Percentiles rank a stretch among this genome's conserved stretches.
Conservation (phyloP, 768 basidiomycete genomes). For the Phlebiopsis flavidoalba region DNA sequence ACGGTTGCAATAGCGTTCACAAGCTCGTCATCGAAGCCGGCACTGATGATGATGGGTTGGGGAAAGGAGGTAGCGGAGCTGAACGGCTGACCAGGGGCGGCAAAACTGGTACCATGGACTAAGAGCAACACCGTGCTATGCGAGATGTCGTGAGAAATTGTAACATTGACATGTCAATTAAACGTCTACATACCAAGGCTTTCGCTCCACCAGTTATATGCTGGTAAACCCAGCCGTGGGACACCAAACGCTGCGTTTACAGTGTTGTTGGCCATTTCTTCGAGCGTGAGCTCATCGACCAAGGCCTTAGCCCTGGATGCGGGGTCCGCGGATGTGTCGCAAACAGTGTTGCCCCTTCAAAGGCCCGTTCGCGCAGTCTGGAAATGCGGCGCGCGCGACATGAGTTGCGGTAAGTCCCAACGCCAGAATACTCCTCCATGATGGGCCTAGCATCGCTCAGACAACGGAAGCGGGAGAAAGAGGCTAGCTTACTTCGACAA, state of each 20-base stretch:
- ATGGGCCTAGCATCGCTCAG: neutral
- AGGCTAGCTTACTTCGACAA: neutral
- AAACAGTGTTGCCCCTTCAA: conserved; percentile 42
- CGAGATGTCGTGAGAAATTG: neutral
- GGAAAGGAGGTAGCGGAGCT: conserved; percentile 58
- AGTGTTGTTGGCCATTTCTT: conserved; percentile 48
- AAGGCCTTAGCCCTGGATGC: conserved; percentile 45
- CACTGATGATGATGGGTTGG: conserved; percentile 48
- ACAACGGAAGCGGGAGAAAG: neutral
- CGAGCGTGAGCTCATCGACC: conserved; percentile 42
- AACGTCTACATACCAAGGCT: conserved; percentile 37
- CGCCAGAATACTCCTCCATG: neutral
- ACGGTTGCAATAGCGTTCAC: conserved; percentile 44
- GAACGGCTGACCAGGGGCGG: conserved; percentile 40
- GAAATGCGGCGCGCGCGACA: conserved; percentile 28
- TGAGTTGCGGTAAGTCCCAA: neutral
- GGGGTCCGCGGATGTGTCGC: conserved; percentile 40
- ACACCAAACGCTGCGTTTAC: conserved; percentile 47
- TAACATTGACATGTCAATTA: neutral
- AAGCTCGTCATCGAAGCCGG: conserved; percentile 50
- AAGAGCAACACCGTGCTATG: conserved; percentile 48
- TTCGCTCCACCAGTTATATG: conserved; percentile 62
- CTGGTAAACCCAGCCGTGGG: conserved; percentile 48
- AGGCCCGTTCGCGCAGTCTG: conserved; percentile 43
- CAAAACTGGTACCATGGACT: conserved; percentile 51